These are phyloP conservation scores for Rhazya stricta DNA, from an alignment of 257 asterid genomes.

Conservation along the genomic window DNA sequence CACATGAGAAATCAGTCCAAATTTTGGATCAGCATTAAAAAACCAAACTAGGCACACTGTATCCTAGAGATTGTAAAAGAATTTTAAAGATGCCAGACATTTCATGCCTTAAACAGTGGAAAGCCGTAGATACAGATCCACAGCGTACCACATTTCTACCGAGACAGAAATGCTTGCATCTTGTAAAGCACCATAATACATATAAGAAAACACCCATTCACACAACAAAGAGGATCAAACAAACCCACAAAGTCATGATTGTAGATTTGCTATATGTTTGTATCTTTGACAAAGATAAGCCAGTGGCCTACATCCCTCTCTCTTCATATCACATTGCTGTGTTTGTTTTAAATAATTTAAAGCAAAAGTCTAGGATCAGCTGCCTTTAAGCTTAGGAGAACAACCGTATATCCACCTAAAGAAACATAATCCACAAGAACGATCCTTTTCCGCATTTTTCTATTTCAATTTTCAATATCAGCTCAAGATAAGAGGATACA, in stretches of 20 bases:
- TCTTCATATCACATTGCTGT: not conserved
- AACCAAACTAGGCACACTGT: not conserved
- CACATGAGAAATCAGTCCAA: not conserved
- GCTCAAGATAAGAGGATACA: slow-evolving; percentile 6
- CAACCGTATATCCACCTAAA: not conserved
- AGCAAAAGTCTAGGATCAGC: too few relatives aligned
- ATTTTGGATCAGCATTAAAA: not conserved
- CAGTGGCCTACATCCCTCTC: not conserved
- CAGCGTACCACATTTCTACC: not conserved
- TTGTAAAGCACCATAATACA: not conserved
- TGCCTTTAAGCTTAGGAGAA: too few relatives aligned
- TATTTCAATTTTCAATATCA: not conserved
- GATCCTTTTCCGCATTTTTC: not conserved
- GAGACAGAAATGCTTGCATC: not conserved
- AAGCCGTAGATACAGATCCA: not conserved
- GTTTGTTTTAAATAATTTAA: too few relatives aligned
- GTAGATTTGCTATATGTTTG: not conserved
- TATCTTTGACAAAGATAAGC: not conserved
- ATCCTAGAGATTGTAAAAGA: not conserved
- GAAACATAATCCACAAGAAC: not conserved
- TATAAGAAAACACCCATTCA: not conserved
- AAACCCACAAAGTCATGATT: not conserved
- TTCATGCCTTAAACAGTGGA: not conserved
- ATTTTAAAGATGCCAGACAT: not conserved
- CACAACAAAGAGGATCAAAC: not conserved